Base-by-base conservation (phyloP, 2,329 filamentous ascomycete species). In the Cladorrhinum sp. region DNA sequence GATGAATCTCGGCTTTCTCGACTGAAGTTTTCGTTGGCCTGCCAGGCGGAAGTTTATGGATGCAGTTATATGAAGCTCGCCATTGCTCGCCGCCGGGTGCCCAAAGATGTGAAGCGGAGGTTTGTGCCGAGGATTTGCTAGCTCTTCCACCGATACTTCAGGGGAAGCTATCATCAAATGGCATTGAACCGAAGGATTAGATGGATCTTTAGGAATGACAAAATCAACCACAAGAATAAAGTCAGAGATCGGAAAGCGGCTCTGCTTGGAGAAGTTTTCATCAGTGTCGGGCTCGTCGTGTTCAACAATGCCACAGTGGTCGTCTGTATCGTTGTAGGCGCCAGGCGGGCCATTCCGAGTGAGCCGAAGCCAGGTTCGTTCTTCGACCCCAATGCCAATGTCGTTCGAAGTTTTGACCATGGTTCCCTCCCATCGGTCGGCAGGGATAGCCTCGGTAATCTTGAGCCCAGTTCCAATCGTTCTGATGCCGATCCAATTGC, bases 281-380 rank as follows among this genome's bases (percentile, higher is more conserved):
- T n/a, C n/a, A n/a, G n/a, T n/a, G n/a, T n/a, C n/a, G n/a, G n/a
- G n/a, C n/a, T n/a, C n/a, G n/a, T n/a, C n/a, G n/a, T n/a, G n/a
- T n/a, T n/a, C n/a, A n/a, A n/a, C n/a, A n/a, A n/a, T n/a, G n/a
- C n/a, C n/a, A n/a, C n/a, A n/a, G n/a, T n/a, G n/a, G n/a, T n/a
- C n/a, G n/a, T n/a, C n/a, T n/a, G n/a, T n/a, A n/a, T n/a, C n/a
- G n/a, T n/a, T n/a, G n/a, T n/a, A n/a, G n/a, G n/a, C n/a, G n/a
- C n/a, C n/a, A n/a, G n/a, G n/a, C n/a, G n/a, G n/a, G n/a, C n/a
- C n/a, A n/a, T n/a, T n/a, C n/a, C n/a, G n/a, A n/a, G n/a, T n/a
- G 12, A 54, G 29, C 20, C 51, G 51, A 18, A 54, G 12, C 51
- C 51, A 54, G 2, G 51, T 54, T n/a, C 51, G 51, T 22, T 54